Evolutionary conservation across 139 green algal species (phyloP).

Genomic region (Closterium sp.): DNA sequence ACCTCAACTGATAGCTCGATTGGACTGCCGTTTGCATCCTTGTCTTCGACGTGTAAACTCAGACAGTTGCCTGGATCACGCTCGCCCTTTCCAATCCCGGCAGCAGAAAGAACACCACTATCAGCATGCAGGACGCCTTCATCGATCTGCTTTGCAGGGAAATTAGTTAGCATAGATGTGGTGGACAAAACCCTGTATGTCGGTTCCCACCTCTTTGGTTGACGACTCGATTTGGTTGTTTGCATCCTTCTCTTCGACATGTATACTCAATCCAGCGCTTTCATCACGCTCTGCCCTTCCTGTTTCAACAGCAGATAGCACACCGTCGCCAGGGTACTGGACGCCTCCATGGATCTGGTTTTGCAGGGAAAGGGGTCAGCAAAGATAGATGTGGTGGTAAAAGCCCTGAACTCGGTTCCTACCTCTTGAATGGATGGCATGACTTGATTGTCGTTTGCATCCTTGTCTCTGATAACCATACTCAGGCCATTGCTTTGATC

Average conservation of each 20-base stretch:
- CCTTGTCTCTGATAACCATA: no score
- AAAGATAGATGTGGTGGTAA: not conserved
- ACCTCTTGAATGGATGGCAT: not conserved
- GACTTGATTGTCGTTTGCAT: not conserved
- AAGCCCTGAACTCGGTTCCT: not conserved
- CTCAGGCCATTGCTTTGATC: not conserved
- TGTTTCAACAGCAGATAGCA: not conserved
- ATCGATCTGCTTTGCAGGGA: not conserved
- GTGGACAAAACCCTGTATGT: not conserved
- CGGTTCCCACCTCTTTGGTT: not conserved
- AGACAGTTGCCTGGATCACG: not conserved
- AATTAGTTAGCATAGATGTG: not conserved
- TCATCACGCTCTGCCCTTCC: not conserved
- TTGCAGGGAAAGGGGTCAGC: not conserved
- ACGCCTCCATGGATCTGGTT: not conserved
- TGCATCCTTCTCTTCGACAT: not conserved
- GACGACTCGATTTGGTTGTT: not conserved
- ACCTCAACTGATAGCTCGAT: not conserved
- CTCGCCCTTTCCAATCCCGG: not conserved
- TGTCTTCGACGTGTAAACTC: not conserved
- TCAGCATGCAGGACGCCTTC: not conserved
- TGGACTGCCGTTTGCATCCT: not conserved
- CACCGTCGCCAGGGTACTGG: not conserved
- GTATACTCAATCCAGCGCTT: not conserved
- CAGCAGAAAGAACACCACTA: not conserved